Evolutionary conservation across 805 yeast genomes (phyloP).

Genomic region (Lipomyces oligophaga): DNA sequence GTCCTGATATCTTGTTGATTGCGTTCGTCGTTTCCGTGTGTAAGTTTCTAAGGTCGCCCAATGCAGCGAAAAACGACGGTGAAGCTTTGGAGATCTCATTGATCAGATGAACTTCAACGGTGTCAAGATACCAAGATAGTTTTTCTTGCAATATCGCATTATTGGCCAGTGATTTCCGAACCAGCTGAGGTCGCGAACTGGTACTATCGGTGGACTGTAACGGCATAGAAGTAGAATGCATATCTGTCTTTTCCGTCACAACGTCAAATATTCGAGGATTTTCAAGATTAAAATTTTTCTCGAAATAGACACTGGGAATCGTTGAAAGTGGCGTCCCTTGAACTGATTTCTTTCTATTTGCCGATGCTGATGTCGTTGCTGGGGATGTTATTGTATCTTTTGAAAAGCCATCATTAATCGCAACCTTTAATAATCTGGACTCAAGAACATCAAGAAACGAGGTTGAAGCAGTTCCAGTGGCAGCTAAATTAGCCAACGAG

Average conservation of each 20-base stretch:
- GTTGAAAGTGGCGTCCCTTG: constrained; percentile 37
- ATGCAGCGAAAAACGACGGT: constrained; percentile 75
- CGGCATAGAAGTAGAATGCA: constrained; percentile 32
- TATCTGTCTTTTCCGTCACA: constrained; percentile 60
- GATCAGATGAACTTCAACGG: constrained; percentile 75
- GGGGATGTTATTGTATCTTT: not conserved
- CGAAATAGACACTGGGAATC: constrained; percentile 70
- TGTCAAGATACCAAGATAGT: constrained; percentile 76
- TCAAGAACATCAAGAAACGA: constrained; percentile 18
- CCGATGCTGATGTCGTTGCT: not conserved
- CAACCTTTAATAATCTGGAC: constrained; percentile 1
- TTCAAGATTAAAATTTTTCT: constrained; percentile 69
- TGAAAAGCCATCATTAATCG: too few species aligned
- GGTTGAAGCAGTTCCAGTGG: constrained; percentile 1
- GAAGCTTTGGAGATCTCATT: constrained; percentile 82
- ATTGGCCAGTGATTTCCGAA: constrained; percentile 44
- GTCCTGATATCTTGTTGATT: constrained; percentile 44
- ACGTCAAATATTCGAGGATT: constrained; percentile 79
- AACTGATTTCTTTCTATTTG: constrained; percentile 5
- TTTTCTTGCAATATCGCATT: constrained; percentile 66
- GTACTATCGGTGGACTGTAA: constrained; percentile 1
- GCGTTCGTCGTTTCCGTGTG: constrained; percentile 53
- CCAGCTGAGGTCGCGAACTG: constrained; percentile 1
- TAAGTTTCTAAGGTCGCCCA: constrained; percentile 70
- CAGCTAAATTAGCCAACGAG: constrained; percentile 7